These are phyloP conservation scores for Citropsis articulata DNA, from an alignment of 345 rosid species.

Conservation along the genomic window DNA sequence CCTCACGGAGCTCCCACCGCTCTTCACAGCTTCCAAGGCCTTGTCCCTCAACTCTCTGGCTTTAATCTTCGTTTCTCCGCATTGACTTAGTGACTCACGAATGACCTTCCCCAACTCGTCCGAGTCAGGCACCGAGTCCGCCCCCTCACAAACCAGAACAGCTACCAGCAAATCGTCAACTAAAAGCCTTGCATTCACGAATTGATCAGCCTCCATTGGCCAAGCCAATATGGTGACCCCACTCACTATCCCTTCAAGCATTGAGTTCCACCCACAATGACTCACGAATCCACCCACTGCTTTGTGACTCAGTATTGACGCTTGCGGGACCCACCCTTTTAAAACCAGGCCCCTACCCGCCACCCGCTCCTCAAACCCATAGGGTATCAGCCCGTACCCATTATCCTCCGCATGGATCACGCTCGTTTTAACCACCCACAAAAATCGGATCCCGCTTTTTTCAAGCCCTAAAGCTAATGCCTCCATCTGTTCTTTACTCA, in stretches of 20 bases:
- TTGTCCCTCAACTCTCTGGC: constrained; percentile 30
- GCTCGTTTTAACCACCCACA: constrained; percentile 57
- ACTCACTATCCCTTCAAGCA: constrained; percentile 37
- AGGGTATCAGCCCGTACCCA: constrained; percentile 24
- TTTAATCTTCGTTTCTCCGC: constrained; percentile 12
- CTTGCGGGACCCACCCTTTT: constrained; percentile 43
- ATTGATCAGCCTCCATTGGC: constrained; percentile 83
- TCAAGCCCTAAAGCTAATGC: constrained; percentile 57
- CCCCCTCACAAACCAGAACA: constrained; percentile 47
- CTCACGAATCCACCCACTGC: constrained; percentile 41
- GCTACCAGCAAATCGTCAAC: constrained; percentile 57
- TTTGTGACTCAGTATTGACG: constrained; percentile 25
- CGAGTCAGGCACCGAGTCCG: constrained; percentile 52
- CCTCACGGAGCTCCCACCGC: constrained; percentile 39
- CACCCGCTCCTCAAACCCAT: constrained; percentile 32
- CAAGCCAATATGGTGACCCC: constrained; percentile 52
- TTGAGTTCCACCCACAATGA: constrained; percentile 50
- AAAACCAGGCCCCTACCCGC: constrained; percentile 29
- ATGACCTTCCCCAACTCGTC: constrained; percentile 34
- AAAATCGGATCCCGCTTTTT: constrained; percentile 44
- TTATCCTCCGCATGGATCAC: constrained; percentile 11
- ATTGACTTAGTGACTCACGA: constrained; percentile 13
- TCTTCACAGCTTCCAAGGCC: constrained; percentile 38
- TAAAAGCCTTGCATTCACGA: constrained; percentile 41
- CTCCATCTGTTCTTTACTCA: constrained; percentile 40